Percentiles rank a stretch among this genome's conserved stretches.
These are phyloP conservation scores for Epipyxis sp. DNA, from an alignment of 108 stramenopile species.

Conservation along the genomic window DNA sequence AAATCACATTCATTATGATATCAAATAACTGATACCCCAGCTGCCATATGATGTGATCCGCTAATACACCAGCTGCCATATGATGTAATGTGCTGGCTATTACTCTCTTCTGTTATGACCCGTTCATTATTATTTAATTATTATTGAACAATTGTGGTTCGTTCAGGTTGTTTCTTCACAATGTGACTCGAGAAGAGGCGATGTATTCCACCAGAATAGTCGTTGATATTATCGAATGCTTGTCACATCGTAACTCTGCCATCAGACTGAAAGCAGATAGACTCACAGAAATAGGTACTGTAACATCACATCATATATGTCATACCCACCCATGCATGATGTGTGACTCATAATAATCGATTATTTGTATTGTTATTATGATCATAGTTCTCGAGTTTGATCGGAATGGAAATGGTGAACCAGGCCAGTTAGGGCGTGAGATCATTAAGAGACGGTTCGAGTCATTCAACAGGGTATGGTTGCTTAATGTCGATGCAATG, in stretches of 20 bases:
- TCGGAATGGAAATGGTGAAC: background rate
- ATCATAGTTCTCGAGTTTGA: slow-evolving; percentile 51
- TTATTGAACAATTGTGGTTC: no score
- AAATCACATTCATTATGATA: no score
- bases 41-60: background rate
- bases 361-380: background rate
- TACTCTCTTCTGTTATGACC: background rate
- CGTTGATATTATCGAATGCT: slow-evolving; percentile 39
- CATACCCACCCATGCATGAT: background rate
- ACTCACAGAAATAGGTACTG: slow-evolving; percentile 34
- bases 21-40: background rate
- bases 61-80: background rate
- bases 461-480: slow-evolving; percentile 47
- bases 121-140: slow-evolving; percentile 25
- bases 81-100: background rate
- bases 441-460: slow-evolving; percentile 50
- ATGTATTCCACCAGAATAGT: slow-evolving; percentile 6
- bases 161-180: background rate
- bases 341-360: background rate
- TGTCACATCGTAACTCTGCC: slow-evolving; percentile 41
- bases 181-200: slow-evolving; percentile 4
- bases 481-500: background rate
- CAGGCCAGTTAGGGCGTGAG: slow-evolving; percentile 43
- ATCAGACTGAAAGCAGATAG: slow-evolving; percentile 32
- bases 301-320: background rate